Conservation (phyloP, 2,329 filamentous ascomycete genomes). For the Capronia americana region DNA sequence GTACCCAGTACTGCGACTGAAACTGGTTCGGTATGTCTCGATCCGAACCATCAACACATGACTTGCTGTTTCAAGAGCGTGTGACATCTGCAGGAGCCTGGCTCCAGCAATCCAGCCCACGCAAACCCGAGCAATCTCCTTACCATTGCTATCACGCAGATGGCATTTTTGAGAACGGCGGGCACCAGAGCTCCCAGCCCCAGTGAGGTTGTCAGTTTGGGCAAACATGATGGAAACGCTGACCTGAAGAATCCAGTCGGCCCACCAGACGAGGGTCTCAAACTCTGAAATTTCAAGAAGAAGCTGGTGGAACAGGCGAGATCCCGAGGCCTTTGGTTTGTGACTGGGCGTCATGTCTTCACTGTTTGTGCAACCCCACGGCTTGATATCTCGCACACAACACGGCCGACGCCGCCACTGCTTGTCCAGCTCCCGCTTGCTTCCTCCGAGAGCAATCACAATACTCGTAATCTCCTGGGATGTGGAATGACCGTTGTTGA, state of each 20-base stretch:
- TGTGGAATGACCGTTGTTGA: background rate
- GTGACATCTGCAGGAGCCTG: slow-evolving; percentile 8
- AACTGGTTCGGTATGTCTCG: background rate
- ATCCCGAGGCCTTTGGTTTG: slow-evolving; percentile 5
- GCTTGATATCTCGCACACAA: background rate
- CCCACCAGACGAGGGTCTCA: slow-evolving; percentile 1
- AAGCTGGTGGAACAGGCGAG: slow-evolving; percentile 3
- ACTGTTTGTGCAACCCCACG: slow-evolving; percentile 9
- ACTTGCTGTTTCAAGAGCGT: background rate
- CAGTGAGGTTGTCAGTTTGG: background rate
- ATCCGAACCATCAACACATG: background rate
- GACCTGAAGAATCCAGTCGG: background rate
- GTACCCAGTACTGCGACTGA: background rate
- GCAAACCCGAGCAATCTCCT: background rate
- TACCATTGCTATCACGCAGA: background rate
- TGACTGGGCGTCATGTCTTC: slow-evolving; percentile 2
- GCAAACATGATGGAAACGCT: background rate
- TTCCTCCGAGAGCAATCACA: background rate
- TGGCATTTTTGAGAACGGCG: background rate
- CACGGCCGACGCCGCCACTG: background rate
- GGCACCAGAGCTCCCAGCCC: background rate
- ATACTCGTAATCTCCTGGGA: background rate
- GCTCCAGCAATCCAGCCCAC: background rate
- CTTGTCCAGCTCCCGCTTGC: background rate
- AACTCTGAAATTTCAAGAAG: slow-evolving; percentile 1